Percentiles rank a stretch among this genome's conserved stretches.
These are phyloP conservation scores for Sicyos edulis DNA, from an alignment of 306 rosid genomes.

Conservation along the genomic window DNA sequence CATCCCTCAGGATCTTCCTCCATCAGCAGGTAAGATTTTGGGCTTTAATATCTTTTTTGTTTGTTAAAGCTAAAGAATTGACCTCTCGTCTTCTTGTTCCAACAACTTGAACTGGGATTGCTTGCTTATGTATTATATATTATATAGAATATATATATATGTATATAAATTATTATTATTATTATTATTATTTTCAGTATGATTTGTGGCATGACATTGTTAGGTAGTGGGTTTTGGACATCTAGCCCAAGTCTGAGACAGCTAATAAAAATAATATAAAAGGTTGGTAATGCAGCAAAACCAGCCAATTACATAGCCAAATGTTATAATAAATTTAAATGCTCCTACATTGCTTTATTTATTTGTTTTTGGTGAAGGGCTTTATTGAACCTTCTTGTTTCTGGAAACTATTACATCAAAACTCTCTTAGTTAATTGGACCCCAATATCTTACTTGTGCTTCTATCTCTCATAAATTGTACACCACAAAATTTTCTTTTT, in stretches of 20 bases:
- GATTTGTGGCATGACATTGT: background rate
- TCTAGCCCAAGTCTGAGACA: background rate
- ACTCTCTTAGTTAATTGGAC: background rate
- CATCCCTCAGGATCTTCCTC: conserved; percentile 9
- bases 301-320: conserved; percentile 9
- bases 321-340: background rate
- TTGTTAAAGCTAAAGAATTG: background rate
- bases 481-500: conserved; percentile 8
- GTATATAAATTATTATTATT: no score
- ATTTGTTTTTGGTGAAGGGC: conserved; percentile 4
- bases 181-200: no score
- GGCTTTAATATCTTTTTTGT: conserved; percentile 6
- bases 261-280: background rate
- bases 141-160: no score
- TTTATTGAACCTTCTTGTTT: background rate
- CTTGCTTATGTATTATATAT: background rate
- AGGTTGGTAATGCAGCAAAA: conserved; percentile 9
- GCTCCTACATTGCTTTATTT: conserved; percentile 8
- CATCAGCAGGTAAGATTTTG: conserved; percentile 18
- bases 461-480: background rate
- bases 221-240: conserved; percentile 12
- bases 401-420: conserved; percentile 15
- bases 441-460: background rate
- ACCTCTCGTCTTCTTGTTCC: conserved; percentile 7
- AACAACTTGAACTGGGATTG: conserved; percentile 12